Evolutionary conservation across 2,329 filamentous ascomycete species (phyloP), one percentile per base, ranked within the genome.

Genomic region (Zasmidium cellare): DNA sequence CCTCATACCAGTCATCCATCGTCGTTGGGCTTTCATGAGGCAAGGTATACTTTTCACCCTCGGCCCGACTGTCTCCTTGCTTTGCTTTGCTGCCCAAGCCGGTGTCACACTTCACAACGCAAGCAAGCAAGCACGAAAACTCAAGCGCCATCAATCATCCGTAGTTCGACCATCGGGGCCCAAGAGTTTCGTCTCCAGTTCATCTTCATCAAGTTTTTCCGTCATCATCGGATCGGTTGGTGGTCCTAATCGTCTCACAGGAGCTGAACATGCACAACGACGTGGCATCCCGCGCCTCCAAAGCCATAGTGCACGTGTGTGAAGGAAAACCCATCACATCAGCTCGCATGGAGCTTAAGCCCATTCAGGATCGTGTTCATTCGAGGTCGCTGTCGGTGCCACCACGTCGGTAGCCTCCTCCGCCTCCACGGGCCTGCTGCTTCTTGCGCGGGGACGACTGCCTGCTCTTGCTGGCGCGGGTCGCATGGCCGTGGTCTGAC

Each of bases 381-480:
- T 69, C 67, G 38, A 69, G 53, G 49, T 69, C 67, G 52, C 67
- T 69, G 53, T 69, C 67, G 6, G 61, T 56, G n/a, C 60, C 64
- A 23, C 67, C 67, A 44, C 67, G 63, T 46, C 67, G 60, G 53
- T 69, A 69, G 12, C 67, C 66, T 59, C 64, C 71, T 18, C 65
- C 55, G 41, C 64, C 62, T 18, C 62, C 63, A 14, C 35, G 35
- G n/a, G 35, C 7, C 5, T 41, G 11, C 58, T 69, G 61, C 58
- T 60, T 68, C 65, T 71, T 70, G 25, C 51, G 57, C 18, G 67
- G 69, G 38, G 69, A 70, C 51, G 76, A 81, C 65, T 70, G 67
- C 56, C 68, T 53, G 46, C 59, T 65, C 28, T 63, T 59, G 38
- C 63, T 62, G 22, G 49, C 48, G n/a, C 52, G 48, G 1, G 52